phyloP scores from a whole-genome alignment of 768 basidiomycete genomes.

The Lentinula boryana region DNA sequence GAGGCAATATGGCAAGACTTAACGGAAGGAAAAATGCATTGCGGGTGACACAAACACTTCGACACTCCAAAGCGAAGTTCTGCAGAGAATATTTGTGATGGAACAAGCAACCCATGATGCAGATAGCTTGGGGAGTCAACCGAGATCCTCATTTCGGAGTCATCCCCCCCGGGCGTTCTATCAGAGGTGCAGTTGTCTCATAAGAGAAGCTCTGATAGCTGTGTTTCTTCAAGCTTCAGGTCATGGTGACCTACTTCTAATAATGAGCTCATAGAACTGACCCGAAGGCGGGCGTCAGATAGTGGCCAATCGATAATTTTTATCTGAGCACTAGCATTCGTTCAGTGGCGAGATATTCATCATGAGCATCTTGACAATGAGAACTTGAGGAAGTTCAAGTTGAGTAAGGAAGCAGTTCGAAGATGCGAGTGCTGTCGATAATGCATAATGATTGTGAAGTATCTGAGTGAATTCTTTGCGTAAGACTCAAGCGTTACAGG shows the following conservation, averaged over 20 bases:
- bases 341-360: no score
- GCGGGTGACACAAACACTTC: not conserved
- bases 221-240: not conserved
- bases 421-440: no score
- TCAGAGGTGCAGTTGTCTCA: not conserved
- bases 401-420: no score
- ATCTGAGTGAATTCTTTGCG: no score
- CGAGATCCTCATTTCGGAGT: not conserved
- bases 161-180: not conserved
- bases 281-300: not conserved
- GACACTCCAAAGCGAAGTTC: not conserved
- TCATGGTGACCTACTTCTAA: not conserved
- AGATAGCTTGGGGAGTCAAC: not conserved
- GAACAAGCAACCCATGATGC: not conserved
- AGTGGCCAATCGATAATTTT: no score
- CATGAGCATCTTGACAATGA: no score
- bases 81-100: not conserved
- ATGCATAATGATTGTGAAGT: no score
- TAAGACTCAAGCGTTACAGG: no score
- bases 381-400: no score
- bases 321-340: no score
- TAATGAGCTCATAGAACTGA: not conserved
- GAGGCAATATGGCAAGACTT: not conserved
- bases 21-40: not conserved
- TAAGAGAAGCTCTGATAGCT: not conserved